These are phyloP conservation scores for Smithsoniella earleae DNA, from an alignment of 163 green algal species.

Conservation along the genomic window DNA sequence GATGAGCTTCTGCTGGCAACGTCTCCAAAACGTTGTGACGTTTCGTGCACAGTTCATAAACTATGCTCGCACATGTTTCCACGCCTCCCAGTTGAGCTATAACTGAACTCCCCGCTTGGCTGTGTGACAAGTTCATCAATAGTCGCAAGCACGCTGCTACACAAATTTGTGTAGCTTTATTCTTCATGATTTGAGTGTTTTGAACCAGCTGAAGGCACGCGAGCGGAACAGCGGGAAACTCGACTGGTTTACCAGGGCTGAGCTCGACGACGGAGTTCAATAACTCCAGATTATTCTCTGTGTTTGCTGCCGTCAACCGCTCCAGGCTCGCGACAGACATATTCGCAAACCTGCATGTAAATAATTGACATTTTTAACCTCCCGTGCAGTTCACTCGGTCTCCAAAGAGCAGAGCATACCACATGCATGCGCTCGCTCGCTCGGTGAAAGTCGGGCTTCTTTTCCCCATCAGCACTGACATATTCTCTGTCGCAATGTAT, in stretches of 20 bases:
- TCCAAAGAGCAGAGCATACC: no score
- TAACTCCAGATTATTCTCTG: background rate
- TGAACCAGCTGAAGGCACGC: background rate
- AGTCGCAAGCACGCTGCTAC: background rate
- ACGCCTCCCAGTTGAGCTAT: background rate
- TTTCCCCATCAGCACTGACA: background rate
- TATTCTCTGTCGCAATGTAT: conserved; percentile 19
- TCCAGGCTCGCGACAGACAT: conserved; percentile 4
- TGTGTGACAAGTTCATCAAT: conserved; percentile 24
- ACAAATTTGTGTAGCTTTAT: conserved; percentile 12
- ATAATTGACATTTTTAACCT: no score
- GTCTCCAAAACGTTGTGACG: no score
- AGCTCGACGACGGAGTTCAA: conserved; percentile 2
- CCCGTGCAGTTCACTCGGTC: no score
- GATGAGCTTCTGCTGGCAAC: no score
- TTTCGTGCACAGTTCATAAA: background rate
- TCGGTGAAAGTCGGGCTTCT: background rate
- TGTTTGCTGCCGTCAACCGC: background rate
- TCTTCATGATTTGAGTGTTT: conserved; percentile 6
- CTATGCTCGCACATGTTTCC: background rate
- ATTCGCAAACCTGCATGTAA: conserved; percentile 23
- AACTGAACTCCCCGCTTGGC: background rate
- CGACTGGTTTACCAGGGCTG: background rate
- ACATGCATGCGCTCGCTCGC: conserved; percentile 5
- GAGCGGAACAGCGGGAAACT: conserved; percentile 9